Evolutionary conservation across 2,329 filamentous ascomycete genomes (phyloP).

Genomic region (Xylariaceae sp.): DNA sequence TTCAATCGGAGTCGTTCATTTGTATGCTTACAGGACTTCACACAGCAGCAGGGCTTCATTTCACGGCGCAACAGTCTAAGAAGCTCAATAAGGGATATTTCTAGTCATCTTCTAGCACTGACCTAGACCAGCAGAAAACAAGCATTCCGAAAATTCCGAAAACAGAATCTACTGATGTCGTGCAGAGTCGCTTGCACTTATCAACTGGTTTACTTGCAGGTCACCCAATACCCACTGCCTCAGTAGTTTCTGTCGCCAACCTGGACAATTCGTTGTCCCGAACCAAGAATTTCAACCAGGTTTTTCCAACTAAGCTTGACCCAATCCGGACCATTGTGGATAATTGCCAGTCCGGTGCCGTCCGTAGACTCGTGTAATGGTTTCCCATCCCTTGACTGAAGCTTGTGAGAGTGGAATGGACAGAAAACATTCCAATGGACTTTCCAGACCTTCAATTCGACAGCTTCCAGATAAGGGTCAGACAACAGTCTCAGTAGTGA

Average conservation of each 20-base stretch:
- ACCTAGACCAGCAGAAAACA: too few relatives aligned
- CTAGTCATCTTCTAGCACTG: too few relatives aligned
- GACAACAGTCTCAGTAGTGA: conserved; percentile 37
- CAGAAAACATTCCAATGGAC: conserved; percentile 37
- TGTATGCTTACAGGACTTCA: too few relatives aligned
- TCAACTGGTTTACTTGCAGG: too few relatives aligned
- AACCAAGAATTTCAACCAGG: conserved; percentile 7
- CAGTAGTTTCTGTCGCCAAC: conserved; percentile 3
- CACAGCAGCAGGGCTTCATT: too few relatives aligned
- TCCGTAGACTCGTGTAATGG: conserved; percentile 13
- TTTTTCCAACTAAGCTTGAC: conserved; percentile 10
- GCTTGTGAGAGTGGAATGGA: conserved; percentile 31
- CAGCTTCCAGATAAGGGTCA: conserved; percentile 40
- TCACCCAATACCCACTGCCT: too few relatives aligned
- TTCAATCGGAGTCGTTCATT: too few relatives aligned
- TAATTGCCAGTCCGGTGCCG: conserved; percentile 15
- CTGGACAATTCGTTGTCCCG: conserved; percentile 8
- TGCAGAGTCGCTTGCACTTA: too few relatives aligned
- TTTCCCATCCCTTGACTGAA: conserved; percentile 5
- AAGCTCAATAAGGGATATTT: too few relatives aligned
- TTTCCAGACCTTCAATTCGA: conserved; percentile 32
- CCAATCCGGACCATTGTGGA: conserved; percentile 11
- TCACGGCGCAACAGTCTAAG: too few relatives aligned
- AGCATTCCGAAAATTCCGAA: too few relatives aligned
- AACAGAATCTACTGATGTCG: too few relatives aligned